These are phyloP conservation scores for Penicillium sp. DNA, from an alignment of 2,329 filamentous ascomycete genomes.

Conservation along the genomic window DNA sequence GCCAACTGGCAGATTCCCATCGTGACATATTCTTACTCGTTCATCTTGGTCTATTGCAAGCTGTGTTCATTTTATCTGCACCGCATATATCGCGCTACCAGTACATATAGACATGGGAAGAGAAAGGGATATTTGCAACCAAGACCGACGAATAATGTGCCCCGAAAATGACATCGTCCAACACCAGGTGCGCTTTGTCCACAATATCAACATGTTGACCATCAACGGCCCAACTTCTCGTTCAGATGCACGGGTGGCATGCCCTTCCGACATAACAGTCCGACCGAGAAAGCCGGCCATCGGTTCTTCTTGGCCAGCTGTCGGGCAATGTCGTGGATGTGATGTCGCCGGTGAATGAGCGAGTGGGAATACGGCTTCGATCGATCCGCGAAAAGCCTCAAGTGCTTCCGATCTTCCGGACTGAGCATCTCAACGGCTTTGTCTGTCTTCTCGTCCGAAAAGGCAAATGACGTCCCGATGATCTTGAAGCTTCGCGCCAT, in stretches of 20 bases:
- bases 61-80: too few species aligned
- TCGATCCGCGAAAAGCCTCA: slow-evolving; percentile 21
- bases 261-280: slow-evolving; percentile 18
- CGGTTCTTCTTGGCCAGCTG: slow-evolving; percentile 18
- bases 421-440: slow-evolving; percentile 9
- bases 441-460: slow-evolving; percentile 17
- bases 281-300: slow-evolving; percentile 12
- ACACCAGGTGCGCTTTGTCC: too few species aligned
- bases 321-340: slow-evolving; percentile 18
- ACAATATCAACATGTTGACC: too few species aligned
- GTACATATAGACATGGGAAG: neutral
- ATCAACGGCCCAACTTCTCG: slow-evolving; percentile 5
- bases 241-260: slow-evolving; percentile 3
- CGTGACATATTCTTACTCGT: too few species aligned
- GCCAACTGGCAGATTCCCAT: slow-evolving; percentile 3
- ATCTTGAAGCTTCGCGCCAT: slow-evolving; percentile 22
- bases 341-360: slow-evolving; percentile 16
- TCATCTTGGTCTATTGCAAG: too few species aligned
- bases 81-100: too few species aligned
- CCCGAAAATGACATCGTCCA: neutral
- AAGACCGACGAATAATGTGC: neutral
- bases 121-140: neutral
- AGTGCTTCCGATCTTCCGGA: slow-evolving; percentile 2
- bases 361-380: slow-evolving; percentile 18
- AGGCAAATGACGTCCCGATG: slow-evolving; percentile 24